phyloP scores from a whole-genome alignment of 208 protist genomes.

The Tritrichomonas foetus region DNA sequence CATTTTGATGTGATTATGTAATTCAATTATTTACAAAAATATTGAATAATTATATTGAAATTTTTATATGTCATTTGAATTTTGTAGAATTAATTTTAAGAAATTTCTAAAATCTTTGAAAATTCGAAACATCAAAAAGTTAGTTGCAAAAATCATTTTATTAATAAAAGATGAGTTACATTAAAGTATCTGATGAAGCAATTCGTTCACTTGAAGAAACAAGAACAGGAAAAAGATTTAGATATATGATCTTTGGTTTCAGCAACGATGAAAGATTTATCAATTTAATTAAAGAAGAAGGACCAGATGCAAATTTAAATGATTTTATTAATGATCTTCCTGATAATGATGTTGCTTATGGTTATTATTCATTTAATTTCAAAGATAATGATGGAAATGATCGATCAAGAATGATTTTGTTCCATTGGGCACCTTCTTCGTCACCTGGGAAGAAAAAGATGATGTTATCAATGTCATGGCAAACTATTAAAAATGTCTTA shows the following conservation, averaged over 20 bases:
- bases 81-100: no score
- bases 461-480: no score
- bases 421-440: background rate
- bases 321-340: background rate
- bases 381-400: background rate
- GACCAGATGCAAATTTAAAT: background rate
- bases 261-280: background rate
- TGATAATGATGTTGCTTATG: background rate
- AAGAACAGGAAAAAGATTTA: background rate
- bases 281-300: background rate
- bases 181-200: background rate
- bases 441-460: no score
- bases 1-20: no score
- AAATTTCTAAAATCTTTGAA: no score
- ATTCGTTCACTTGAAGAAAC: background rate
- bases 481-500: no score
- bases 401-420: background rate
- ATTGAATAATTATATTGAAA: no score
- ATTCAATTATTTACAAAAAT: no score
- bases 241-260: background rate
- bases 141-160: no score
- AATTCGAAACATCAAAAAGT: no score
- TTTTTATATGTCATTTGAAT: no score
- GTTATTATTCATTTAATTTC: background rate
- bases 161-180: no score